A percentile compares a stretch with the other conserved stretches of the same genome.
Conservation (phyloP, 2,329 filamentous ascomycete species). For the Fusarium sp. region DNA sequence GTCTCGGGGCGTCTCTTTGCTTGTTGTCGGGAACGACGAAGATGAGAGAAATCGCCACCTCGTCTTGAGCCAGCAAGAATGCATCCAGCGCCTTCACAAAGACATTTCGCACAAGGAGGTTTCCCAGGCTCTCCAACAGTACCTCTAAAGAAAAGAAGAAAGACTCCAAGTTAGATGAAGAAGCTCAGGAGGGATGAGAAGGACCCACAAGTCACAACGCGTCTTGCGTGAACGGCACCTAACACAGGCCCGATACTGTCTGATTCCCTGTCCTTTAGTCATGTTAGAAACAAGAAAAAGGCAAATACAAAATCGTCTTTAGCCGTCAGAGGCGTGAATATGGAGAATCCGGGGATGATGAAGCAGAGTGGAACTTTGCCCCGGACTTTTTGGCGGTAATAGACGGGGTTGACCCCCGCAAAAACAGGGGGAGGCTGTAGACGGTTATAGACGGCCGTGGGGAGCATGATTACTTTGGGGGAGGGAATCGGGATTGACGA, state of each 20-base stretch:
- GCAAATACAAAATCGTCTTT: not conserved
- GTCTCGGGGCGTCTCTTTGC: not conserved
- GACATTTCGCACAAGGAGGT: constrained; percentile 22
- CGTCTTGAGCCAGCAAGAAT: constrained; percentile 13
- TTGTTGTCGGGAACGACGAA: constrained; percentile 11
- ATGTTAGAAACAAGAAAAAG: not conserved
- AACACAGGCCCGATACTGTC: constrained; percentile 23
- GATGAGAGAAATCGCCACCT: constrained; percentile 21
- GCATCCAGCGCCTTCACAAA: constrained; percentile 23
- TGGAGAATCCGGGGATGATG: constrained; percentile 3
- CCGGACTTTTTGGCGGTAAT: constrained; percentile 6
- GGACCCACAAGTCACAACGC: constrained; percentile 22
- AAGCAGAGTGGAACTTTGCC: constrained; percentile 13
- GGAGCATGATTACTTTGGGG: not conserved
- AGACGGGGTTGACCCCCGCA: not conserved
- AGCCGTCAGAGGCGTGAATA: not conserved
- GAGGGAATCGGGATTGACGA: not conserved
- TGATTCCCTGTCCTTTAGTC: constrained; percentile 21
- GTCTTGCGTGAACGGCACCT: constrained; percentile 24
- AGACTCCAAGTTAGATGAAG: not conserved
- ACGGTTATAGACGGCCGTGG: constrained; percentile 20
- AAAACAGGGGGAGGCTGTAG: constrained; percentile 8
- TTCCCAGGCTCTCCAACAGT: constrained; percentile 13
- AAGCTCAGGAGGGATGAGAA: not conserved
- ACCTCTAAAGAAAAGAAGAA: not conserved